Conservation (phyloP, 768 basidiomycete genomes). For the Suillus spraguei region DNA sequence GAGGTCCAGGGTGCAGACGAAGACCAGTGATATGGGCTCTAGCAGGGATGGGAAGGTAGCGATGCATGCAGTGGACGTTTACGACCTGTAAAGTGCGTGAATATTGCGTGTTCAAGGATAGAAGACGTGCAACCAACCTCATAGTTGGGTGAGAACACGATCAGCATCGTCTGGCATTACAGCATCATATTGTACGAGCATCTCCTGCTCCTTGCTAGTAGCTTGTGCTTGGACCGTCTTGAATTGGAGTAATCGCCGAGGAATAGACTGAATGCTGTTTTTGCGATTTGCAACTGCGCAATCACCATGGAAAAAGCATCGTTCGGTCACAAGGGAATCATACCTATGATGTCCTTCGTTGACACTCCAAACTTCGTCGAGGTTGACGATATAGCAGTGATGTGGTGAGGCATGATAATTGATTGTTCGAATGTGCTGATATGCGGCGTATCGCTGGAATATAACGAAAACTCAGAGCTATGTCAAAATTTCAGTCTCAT, state of each 20-base stretch:
- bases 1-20: conserved; percentile 86
- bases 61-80: conserved; percentile 65
- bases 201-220: conserved; percentile 76
- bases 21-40: conserved; percentile 90
- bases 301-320: not conserved
- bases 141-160: conserved; percentile 58
- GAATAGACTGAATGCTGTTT: conserved; percentile 75
- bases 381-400: conserved; percentile 74
- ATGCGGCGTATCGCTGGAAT: conserved; percentile 52
- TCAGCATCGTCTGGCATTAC: conserved; percentile 68
- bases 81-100: conserved; percentile 52
- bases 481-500: not conserved
- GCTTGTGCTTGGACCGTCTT: conserved; percentile 76
- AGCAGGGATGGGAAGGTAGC: conserved; percentile 81
- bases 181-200: too few relatives aligned
- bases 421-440: conserved; percentile 67
- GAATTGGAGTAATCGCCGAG: conserved; percentile 81
- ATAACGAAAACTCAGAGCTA: conserved; percentile 60
- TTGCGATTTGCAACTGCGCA: conserved; percentile 72
- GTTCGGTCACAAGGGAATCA: not conserved
- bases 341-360: conserved; percentile 80
- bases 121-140: conserved; percentile 39
- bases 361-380: conserved; percentile 91
- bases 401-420: conserved; percentile 67
- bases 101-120: conserved; percentile 22